Conservation (phyloP, 2,329 filamentous ascomycete species). For the Pseudopyricularia javanii region DNA sequence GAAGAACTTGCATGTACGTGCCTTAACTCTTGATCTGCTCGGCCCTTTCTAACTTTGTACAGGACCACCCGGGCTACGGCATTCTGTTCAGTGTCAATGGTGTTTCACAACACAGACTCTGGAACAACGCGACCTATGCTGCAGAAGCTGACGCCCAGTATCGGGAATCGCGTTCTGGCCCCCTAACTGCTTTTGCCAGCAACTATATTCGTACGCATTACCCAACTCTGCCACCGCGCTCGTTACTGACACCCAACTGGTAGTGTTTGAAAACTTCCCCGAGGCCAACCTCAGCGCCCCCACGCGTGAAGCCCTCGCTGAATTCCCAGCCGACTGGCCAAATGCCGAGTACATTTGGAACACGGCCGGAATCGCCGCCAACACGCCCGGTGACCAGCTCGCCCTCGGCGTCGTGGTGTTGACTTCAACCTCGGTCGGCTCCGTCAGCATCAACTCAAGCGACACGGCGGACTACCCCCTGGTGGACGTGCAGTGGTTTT, state of each 20-base stretch:
- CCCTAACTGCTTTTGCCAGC: background rate
- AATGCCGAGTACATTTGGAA: slow-evolving; percentile 7
- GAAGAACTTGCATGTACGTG: slow-evolving; percentile 16
- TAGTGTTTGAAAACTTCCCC: background rate
- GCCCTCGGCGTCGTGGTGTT: background rate
- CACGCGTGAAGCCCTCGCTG: background rate
- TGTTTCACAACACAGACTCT: background rate
- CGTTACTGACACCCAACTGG: background rate
- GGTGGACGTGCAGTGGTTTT: slow-evolving; percentile 11
- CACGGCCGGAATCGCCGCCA: slow-evolving; percentile 5
- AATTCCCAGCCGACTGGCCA: slow-evolving; percentile 5
- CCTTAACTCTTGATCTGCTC: no score
- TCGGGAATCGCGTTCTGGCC: background rate
- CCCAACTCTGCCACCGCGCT: no score
- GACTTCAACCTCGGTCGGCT: slow-evolving; percentile 3
- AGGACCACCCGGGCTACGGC: background rate
- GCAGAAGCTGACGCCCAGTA: background rate
- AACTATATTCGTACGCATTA: background rate
- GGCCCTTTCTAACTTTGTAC: no score
- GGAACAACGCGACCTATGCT: background rate
- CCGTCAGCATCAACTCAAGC: slow-evolving; percentile 10
- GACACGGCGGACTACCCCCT: slow-evolving; percentile 11
- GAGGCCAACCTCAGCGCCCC: background rate
- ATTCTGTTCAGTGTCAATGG: background rate
- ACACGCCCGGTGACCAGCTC: background rate